phyloP scores from a whole-genome alignment of 139 green algal species.

The Astrephomene gubernaculifera region DNA sequence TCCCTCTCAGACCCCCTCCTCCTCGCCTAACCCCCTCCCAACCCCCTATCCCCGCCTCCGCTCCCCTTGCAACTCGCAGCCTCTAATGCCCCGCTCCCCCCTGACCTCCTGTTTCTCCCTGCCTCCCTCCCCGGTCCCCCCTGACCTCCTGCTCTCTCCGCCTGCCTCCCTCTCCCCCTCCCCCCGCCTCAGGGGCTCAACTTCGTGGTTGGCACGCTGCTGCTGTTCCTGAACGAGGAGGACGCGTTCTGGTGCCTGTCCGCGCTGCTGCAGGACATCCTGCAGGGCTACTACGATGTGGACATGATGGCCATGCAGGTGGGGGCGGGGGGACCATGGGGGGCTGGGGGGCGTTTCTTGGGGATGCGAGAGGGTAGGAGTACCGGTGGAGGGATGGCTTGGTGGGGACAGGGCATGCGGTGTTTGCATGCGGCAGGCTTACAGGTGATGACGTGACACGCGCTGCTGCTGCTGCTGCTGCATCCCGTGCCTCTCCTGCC shows the following conservation, averaged over 20 bases:
- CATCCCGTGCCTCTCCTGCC: not conserved
- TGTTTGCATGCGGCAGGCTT: not conserved
- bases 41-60: too few species aligned
- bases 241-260: slow-evolving; percentile 91
- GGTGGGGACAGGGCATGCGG: not conserved
- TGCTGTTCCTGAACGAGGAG: slow-evolving; percentile 92
- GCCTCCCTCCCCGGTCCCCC: not conserved
- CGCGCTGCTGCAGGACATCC: slow-evolving; percentile 79
- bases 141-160: not conserved
- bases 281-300: slow-evolving; percentile 83
- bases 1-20: too few species aligned
- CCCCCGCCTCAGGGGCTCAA: slow-evolving; percentile 71
- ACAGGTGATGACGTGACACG: too few species aligned
- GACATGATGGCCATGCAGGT: slow-evolving; percentile 86
- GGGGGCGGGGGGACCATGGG: slow-evolving; percentile 46
- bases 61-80: too few species aligned
- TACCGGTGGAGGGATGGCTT: not conserved
- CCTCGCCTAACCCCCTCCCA: too few species aligned
- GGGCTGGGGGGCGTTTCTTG: not conserved
- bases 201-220: slow-evolving; percentile 89
- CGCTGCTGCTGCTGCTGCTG: not conserved
- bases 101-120: not conserved
- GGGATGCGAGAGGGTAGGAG: not conserved
- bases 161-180: not conserved
- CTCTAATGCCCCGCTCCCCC: too few species aligned